Evolutionary conservation across 2,329 filamentous ascomycete genomes (phyloP).

Genomic region (Exophiala lecanii-corni): DNA sequence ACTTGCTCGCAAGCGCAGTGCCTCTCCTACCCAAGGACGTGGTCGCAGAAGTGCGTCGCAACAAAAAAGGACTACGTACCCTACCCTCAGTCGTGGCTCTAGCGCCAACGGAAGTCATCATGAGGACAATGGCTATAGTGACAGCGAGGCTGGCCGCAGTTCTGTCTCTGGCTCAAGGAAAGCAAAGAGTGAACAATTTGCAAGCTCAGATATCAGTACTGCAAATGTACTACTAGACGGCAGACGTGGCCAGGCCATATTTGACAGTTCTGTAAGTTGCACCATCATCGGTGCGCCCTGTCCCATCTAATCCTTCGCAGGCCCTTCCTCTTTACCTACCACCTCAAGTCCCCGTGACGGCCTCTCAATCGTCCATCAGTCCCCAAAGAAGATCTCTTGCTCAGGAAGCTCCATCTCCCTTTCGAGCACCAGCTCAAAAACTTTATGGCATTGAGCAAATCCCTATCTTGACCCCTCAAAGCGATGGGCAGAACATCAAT

Average conservation of each 20-base stretch:
- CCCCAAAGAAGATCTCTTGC: slow-evolving; percentile 77
- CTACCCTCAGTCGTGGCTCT: slow-evolving; percentile 58
- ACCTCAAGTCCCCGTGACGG: slow-evolving; percentile 84
- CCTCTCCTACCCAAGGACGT: slow-evolving; percentile 64
- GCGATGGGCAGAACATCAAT: slow-evolving; percentile 55
- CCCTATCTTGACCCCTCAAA: slow-evolving; percentile 78
- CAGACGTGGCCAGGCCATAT: slow-evolving; percentile 88
- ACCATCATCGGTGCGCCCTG: slow-evolving; percentile 9
- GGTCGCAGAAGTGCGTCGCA: slow-evolving; percentile 75
- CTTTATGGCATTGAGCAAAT: slow-evolving; percentile 54
- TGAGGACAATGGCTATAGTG: slow-evolving; percentile 82
- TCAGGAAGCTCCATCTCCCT: slow-evolving; percentile 68
- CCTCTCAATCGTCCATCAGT: slow-evolving; percentile 96
- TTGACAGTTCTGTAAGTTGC: slow-evolving; percentile 87
- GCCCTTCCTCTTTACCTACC: slow-evolving; percentile 94
- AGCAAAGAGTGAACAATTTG: slow-evolving; percentile 75
- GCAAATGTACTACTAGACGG: slow-evolving; percentile 98
- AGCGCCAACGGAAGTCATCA: slow-evolving; percentile 55
- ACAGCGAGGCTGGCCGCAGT: slow-evolving; percentile 74
- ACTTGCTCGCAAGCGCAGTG: slow-evolving; percentile 70
- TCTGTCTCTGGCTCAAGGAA: slow-evolving; percentile 68
- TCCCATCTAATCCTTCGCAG: slow-evolving; percentile 46
- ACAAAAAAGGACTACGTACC: slow-evolving; percentile 66
- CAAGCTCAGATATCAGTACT: slow-evolving; percentile 93
- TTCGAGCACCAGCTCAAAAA: slow-evolving; percentile 69